Percentiles rank a stretch among this genome's conserved stretches.
Conservation (phyloP, 108 stramenopile species). For the Pseudonitzschia pungens region DNA sequence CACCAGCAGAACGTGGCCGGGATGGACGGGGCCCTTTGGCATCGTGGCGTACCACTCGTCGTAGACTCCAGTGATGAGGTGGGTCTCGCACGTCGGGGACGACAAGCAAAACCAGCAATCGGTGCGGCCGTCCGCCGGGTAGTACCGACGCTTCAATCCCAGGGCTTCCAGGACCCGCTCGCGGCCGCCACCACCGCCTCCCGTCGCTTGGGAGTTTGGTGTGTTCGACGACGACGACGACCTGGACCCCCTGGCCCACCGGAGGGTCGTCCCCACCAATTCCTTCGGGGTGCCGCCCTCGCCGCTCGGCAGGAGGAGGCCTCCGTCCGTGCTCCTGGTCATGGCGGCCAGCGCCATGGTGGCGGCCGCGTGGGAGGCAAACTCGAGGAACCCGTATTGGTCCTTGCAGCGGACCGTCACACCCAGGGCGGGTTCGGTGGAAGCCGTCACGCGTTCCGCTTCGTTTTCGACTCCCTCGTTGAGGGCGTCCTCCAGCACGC, state of each 20-base stretch:
- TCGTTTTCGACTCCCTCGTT: constrained; percentile 44
- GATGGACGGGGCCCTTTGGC: constrained; percentile 85
- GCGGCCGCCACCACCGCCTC: constrained; percentile 16
- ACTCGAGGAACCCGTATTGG: constrained; percentile 81
- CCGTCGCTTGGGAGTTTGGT: too few relatives aligned
- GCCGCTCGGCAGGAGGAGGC: constrained; percentile 21
- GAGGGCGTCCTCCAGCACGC: constrained; percentile 76
- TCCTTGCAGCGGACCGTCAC: constrained; percentile 50
- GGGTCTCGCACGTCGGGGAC: constrained; percentile 83
- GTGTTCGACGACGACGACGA: too few relatives aligned
- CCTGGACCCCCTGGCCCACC: constrained; percentile 70
- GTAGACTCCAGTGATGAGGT: constrained; percentile 79
- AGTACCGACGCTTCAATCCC: constrained; percentile 64
- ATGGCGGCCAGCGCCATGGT: constrained; percentile 77
- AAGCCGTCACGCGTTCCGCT: constrained; percentile 69
- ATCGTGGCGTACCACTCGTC: constrained; percentile 73
- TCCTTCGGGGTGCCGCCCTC: constrained; percentile 9
- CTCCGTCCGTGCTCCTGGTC: constrained; percentile 84
- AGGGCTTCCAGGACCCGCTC: constrained; percentile 43
- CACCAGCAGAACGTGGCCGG: constrained; percentile 81
- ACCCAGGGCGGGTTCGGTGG: constrained; percentile 75
- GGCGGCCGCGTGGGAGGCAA: constrained; percentile 86
- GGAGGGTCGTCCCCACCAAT: constrained; percentile 53
- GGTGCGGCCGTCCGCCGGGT: constrained; percentile 68
- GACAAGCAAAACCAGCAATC: constrained; percentile 94